phyloP scores from a whole-genome alignment of 345 rosid species.

The Excoecaria agallocha region DNA sequence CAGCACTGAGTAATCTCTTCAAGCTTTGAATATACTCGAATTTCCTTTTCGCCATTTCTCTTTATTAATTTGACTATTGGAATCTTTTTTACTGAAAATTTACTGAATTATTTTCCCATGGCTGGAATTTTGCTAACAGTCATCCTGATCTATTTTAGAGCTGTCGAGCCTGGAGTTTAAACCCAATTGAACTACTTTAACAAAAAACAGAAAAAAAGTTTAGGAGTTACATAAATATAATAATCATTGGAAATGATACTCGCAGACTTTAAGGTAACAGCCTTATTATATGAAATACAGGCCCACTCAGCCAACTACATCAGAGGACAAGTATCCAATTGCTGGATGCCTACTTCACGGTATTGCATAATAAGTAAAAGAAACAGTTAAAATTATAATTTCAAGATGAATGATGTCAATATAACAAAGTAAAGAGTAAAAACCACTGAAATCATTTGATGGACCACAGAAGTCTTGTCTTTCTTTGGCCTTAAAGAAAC shows the following conservation, averaged over 20 bases:
- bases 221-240: not conserved
- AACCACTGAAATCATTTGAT: not conserved
- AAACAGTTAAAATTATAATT: not conserved
- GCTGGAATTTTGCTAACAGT: too few relatives aligned
- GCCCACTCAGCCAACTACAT: not conserved
- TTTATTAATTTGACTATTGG: too few relatives aligned
- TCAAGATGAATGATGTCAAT: not conserved
- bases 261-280: conserved; percentile 6
- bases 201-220: too few relatives aligned
- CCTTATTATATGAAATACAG: not conserved
- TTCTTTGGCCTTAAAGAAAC: not conserved
- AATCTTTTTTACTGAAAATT: too few relatives aligned
- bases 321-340: not conserved
- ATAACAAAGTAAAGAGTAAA: not conserved
- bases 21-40: too few relatives aligned
- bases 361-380: not conserved
- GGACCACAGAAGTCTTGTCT: not conserved
- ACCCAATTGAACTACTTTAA: too few relatives aligned
- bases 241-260: not conserved
- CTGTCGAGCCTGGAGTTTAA: too few relatives aligned
- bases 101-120: too few relatives aligned
- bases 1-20: too few relatives aligned
- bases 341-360: not conserved
- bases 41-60: too few relatives aligned
- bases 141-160: too few relatives aligned